Evolutionary conservation across 1,284 basidiomycete genomes (phyloP).

Genomic region (Microbotryum silenes-acaulis): DNA sequence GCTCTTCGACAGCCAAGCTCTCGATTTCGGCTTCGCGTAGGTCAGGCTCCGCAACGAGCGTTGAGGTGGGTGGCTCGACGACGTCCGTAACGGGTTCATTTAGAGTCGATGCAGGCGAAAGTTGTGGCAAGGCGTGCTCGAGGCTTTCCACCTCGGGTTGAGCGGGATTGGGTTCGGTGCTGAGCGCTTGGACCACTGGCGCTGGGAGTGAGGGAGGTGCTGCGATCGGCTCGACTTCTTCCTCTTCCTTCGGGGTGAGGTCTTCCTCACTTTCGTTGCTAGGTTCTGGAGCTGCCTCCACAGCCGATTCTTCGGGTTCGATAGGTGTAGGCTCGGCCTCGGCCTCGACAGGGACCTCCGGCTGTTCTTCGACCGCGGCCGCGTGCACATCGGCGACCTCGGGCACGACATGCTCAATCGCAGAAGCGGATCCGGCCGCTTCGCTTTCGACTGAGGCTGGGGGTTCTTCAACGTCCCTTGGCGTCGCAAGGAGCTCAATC

Average conservation of each 20-base stretch:
- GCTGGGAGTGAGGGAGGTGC: neutral
- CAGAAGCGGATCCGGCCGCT: neutral
- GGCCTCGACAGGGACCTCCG: neutral
- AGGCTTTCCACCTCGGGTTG: too few species aligned
- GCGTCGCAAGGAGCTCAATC: too few species aligned
- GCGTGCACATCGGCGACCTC: neutral
- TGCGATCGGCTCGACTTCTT: neutral
- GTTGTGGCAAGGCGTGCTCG: too few species aligned
- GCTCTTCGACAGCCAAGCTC: neutral
- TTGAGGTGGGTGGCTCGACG: too few species aligned
- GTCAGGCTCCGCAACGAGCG: neutral
- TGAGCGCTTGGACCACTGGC: too few species aligned
- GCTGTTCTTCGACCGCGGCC: neutral
- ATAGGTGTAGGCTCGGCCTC: neutral
- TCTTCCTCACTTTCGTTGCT: neutral
- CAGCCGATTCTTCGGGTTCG: neutral
- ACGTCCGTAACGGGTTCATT: too few species aligned
- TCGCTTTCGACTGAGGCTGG: neutral
- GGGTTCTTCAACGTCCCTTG: too few species aligned
- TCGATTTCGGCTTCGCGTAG: neutral
- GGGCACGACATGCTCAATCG: neutral
- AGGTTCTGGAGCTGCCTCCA: neutral
- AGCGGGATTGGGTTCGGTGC: too few species aligned
- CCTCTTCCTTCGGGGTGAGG: neutral
- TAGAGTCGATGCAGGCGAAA: too few species aligned